Conservation (phyloP, 306 rosid species). For the Malus sieversii region DNA sequence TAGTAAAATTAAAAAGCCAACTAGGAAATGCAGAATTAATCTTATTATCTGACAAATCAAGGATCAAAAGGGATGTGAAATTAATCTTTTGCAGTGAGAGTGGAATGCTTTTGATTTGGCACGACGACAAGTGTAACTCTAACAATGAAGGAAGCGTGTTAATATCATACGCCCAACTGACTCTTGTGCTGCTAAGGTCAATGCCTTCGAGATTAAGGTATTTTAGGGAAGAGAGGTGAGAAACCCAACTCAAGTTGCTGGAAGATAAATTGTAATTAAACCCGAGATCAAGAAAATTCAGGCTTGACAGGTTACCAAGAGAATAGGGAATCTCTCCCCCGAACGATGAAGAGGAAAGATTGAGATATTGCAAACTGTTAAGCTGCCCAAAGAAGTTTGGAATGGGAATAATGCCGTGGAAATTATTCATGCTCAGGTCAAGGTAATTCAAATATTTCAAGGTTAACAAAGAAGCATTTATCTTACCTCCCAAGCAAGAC, state of each 20-base stretch:
- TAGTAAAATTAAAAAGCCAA: neutral
- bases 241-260: constrained; percentile 11
- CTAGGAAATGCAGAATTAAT: neutral
- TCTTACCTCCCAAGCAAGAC: neutral
- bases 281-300: constrained; percentile 12
- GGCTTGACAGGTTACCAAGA: neutral
- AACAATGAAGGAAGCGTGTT: neutral
- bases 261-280: no score
- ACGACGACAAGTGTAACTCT: neutral
- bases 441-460: constrained; percentile 18
- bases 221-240: neutral
- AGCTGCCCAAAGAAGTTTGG: constrained; percentile 28
- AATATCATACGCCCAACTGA: constrained; percentile 2
- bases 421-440: constrained; percentile 35
- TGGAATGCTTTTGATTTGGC: neutral
- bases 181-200: constrained; percentile 12
- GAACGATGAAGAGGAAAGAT: constrained; percentile 26
- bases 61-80: neutral
- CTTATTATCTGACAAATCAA: rapidly evolving
- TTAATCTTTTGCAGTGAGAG: neutral
- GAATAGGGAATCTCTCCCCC: neutral
- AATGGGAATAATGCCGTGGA: constrained; percentile 9
- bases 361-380: constrained; percentile 21
- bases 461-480: constrained; percentile 27
- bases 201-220: constrained; percentile 17